phyloP scores from a whole-genome alignment of 169 alveolate genomes.

The Amoebophrya sp. region DNA sequence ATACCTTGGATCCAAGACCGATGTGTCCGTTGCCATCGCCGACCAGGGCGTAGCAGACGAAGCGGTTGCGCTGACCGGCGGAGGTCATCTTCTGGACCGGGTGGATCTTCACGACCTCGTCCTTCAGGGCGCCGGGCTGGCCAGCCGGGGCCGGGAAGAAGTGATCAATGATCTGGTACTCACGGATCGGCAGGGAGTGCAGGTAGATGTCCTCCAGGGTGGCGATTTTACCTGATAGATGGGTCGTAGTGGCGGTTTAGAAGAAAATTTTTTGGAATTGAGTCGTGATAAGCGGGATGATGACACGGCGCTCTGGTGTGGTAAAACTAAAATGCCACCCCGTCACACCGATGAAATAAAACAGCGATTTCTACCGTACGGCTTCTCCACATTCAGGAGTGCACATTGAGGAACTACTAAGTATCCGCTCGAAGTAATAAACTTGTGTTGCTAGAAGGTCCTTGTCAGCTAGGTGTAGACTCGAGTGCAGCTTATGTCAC shows the following conservation, averaged over 20 bases:
- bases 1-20: slow-evolving; percentile 58
- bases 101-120: slow-evolving; percentile 98
- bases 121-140: slow-evolving; percentile 83
- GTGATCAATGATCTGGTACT: slow-evolving; percentile 89
- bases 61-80: slow-evolving; percentile 99
- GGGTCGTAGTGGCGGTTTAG: too few relatives aligned
- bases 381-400: too few relatives aligned
- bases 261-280: background rate
- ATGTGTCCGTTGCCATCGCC: slow-evolving; percentile 75
- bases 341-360: too few relatives aligned
- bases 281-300: too few relatives aligned
- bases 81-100: slow-evolving; percentile 99
- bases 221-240: slow-evolving; percentile 62
- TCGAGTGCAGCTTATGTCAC: too few relatives aligned
- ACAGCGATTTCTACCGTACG: too few relatives aligned
- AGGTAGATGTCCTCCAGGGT: slow-evolving; percentile 97
- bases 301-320: too few relatives aligned
- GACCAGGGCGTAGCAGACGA: slow-evolving; percentile 98
- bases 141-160: slow-evolving; percentile 74
- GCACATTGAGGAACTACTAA: too few relatives aligned
- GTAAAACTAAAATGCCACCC: too few relatives aligned
- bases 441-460: too few relatives aligned
- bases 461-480: too few relatives aligned
- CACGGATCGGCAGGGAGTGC: slow-evolving; percentile 98
- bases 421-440: too few relatives aligned